Conservation (phyloP, 768 basidiomycete species). For the Leccinum arenicola region DNA sequence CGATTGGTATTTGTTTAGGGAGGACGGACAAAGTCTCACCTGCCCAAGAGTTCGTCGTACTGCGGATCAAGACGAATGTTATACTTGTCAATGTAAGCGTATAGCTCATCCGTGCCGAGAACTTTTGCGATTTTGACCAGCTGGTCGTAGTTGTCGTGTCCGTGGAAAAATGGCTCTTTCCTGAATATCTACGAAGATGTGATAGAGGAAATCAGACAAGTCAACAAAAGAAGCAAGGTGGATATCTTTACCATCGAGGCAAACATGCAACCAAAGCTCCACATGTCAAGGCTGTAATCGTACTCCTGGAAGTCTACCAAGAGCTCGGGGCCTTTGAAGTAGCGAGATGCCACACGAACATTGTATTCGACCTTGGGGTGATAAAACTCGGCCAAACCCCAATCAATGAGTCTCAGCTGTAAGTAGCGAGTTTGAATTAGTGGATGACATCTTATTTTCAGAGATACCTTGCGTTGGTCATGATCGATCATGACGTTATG, state of each 20-base stretch:
- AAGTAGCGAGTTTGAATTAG: slow-evolving; percentile 12
- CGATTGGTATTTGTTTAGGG: slow-evolving; percentile 6
- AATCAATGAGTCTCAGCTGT: slow-evolving; percentile 94
- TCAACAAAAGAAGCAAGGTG: not conserved
- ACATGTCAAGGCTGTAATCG: slow-evolving; percentile 97
- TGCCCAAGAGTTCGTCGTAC: slow-evolving; percentile 91
- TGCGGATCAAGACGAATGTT: slow-evolving; percentile 94
- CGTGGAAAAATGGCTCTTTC: slow-evolving; percentile 99
- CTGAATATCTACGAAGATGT: slow-evolving; percentile 77
- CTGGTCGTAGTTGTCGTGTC: slow-evolving; percentile 98
- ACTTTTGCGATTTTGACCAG: slow-evolving; percentile 98
- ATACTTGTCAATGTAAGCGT: slow-evolving; percentile 91
- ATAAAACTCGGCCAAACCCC: slow-evolving; percentile 99
- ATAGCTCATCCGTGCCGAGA: slow-evolving; percentile 93
- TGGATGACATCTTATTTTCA: slow-evolving; percentile 6
- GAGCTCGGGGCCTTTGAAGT: slow-evolving; percentile 97
- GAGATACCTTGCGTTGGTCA: slow-evolving; percentile 83
- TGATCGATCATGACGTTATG: slow-evolving; percentile 99
- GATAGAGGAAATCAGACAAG: slow-evolving; percentile 1
- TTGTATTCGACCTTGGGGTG: slow-evolving; percentile 98
- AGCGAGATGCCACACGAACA: slow-evolving; percentile 93
- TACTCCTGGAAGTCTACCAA: slow-evolving; percentile 98
- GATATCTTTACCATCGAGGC: slow-evolving; percentile 81
- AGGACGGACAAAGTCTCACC: slow-evolving; percentile 39
- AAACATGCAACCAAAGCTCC: slow-evolving; percentile 99